Evolutionary conservation across 1,139 yeast genomes (phyloP).

Genomic region (Hyphopichia buzzinii): DNA sequence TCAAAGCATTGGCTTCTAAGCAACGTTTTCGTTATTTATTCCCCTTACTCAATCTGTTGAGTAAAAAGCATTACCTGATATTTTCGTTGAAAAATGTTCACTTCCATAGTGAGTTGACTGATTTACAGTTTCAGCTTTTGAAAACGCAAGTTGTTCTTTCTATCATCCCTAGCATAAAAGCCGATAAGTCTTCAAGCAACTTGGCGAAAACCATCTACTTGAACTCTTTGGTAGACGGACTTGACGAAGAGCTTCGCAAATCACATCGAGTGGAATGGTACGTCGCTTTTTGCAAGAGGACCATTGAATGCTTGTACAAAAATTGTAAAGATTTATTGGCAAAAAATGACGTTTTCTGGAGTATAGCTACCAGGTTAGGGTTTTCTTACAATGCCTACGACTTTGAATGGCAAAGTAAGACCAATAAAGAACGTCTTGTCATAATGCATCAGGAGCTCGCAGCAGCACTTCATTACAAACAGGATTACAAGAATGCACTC

Average conservation of each 20-base stretch:
- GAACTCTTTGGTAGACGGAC: constrained; percentile 21
- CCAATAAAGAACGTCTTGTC: constrained; percentile 22
- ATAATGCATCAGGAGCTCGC: constrained; percentile 29
- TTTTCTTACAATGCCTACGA: constrained; percentile 26
- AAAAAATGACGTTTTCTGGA: constrained; percentile 15
- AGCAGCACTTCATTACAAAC: constrained; percentile 21
- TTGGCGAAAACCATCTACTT: constrained; percentile 17
- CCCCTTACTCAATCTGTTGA: constrained; percentile 21
- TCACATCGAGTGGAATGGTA: constrained; percentile 23
- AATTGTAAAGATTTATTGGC: constrained; percentile 16
- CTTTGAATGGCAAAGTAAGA: constrained; percentile 24
- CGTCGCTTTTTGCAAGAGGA: constrained; percentile 29
- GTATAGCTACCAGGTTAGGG: constrained; percentile 30
- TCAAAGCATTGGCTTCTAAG: constrained; percentile 26
- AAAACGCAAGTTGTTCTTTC: constrained; percentile 19
- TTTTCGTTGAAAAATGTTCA: constrained; percentile 16
- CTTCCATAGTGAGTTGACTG: constrained; percentile 17
- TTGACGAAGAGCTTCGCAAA: constrained; percentile 28
- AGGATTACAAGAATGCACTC: constrained; percentile 17
- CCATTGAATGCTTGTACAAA: constrained; percentile 24
- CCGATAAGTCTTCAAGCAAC: constrained; percentile 10
- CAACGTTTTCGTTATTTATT: constrained; percentile 25
- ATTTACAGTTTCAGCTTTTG: constrained; percentile 18
- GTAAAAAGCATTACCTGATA: constrained; percentile 15
- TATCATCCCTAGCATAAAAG: constrained; percentile 20